Conservation (phyloP, 2,329 filamentous ascomycete species). For the Capronia coronata region DNA sequence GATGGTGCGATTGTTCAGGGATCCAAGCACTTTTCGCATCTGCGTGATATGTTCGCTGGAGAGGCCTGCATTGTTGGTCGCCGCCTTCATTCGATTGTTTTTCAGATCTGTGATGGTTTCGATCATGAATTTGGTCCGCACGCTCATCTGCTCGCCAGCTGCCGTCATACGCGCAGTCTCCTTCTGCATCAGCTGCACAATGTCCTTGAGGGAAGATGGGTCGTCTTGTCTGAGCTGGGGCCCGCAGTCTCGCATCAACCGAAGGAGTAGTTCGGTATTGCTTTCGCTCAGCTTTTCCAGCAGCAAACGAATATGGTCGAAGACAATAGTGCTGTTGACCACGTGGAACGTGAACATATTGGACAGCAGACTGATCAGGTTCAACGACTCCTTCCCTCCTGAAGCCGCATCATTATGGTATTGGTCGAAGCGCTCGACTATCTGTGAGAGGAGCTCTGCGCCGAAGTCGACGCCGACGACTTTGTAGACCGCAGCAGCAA, state of each 20-base stretch:
- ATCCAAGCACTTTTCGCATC: conserved; percentile 82
- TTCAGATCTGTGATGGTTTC: conserved; percentile 92
- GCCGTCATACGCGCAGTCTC: conserved; percentile 62
- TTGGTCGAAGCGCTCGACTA: conserved; percentile 68
- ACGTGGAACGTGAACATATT: conserved; percentile 91
- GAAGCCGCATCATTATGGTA: conserved; percentile 46
- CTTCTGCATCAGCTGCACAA: conserved; percentile 71
- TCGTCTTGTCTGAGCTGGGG: conserved; percentile 82
- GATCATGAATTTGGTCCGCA: conserved; percentile 94
- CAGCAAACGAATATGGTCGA: conserved; percentile 81
- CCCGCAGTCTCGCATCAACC: conserved; percentile 74
- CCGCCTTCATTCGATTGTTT: conserved; percentile 82
- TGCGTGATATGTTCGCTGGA: conserved; percentile 74
- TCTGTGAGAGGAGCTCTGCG: conserved; percentile 71
- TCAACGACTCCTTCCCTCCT: conserved; percentile 58
- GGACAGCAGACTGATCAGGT: conserved; percentile 74
- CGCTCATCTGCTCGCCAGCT: conserved; percentile 57
- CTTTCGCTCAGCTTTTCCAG: conserved; percentile 69
- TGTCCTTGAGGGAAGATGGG: conserved; percentile 78
- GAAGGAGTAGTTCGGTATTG: conserved; percentile 81
- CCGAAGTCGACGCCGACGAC: conserved; percentile 83
- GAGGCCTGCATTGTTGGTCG: conserved; percentile 62
- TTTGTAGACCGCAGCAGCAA: conserved; percentile 81
- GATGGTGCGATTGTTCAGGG: conserved; percentile 59
- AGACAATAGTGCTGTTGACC: conserved; percentile 72